Percentiles rank a stretch among this genome's conserved stretches.
Conservation (phyloP, 345 rosid genomes). For the Eucalyptus cloeziana region DNA sequence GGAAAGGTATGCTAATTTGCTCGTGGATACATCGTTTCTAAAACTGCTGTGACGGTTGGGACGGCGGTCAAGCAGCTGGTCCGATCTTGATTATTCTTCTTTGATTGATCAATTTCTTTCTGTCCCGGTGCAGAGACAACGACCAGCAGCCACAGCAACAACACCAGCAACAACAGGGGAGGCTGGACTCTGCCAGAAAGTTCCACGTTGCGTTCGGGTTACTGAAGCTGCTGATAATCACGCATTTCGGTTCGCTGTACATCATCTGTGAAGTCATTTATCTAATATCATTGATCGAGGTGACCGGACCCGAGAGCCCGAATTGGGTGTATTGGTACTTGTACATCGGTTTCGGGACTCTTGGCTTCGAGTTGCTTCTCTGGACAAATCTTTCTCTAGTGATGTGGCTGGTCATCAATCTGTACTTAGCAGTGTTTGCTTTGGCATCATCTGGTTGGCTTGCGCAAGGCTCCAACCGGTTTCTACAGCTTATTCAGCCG, state of each 20-base stretch:
- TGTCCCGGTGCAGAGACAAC: neutral
- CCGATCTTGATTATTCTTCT: neutral
- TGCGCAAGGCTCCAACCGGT: accelerated
- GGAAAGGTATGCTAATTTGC: neutral
- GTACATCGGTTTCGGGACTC: neutral
- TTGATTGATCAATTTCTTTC: neutral
- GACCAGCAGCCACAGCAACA: neutral
- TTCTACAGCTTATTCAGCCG: neutral
- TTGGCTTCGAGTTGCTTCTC: neutral
- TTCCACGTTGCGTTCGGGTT: neutral
- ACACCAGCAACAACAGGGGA: neutral
- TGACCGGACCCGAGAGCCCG: accelerated
- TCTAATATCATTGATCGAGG: neutral
- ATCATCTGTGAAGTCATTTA: neutral
- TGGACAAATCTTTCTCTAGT: neutral
- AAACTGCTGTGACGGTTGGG: neutral
- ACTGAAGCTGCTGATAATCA: neutral
- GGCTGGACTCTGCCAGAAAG: neutral
- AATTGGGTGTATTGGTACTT: neutral
- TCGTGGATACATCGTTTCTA: neutral
- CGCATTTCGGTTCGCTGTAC: neutral
- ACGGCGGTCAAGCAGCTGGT: neutral
- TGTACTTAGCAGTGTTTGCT: neutral
- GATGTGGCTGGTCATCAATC: neutral
- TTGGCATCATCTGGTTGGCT: neutral